Evolutionary conservation across 2,329 filamentous ascomycete genomes (phyloP).

Genomic region (Fusarium acutatum): DNA sequence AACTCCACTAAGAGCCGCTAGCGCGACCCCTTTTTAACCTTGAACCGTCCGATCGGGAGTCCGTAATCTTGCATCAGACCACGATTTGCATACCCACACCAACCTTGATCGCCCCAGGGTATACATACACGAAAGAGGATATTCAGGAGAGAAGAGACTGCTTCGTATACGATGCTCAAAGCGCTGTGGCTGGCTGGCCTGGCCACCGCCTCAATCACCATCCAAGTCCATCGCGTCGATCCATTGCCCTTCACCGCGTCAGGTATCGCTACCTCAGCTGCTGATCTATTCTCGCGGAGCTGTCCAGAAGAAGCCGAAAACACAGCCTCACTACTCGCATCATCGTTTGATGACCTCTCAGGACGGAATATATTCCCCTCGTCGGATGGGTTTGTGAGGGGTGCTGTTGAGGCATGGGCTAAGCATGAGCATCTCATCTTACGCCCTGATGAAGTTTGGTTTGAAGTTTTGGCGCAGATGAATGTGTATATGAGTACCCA

Average conservation of each 20-base stretch:
- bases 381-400: slow-evolving; percentile 54
- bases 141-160: neutral
- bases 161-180: neutral
- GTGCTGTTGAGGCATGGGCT: slow-evolving; percentile 58
- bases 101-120: neutral
- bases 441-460: slow-evolving; percentile 64
- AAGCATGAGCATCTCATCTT: slow-evolving; percentile 59
- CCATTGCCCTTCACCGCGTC: slow-evolving; percentile 37
- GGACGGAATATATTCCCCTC: slow-evolving; percentile 41
- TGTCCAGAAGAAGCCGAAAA: slow-evolving; percentile 46
- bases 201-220: slow-evolving; percentile 36
- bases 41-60: slow-evolving; percentile 18
- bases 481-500: slow-evolving; percentile 59
- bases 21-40: neutral
- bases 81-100: neutral
- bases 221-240: slow-evolving; percentile 40
- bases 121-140: neutral
- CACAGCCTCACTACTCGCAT: slow-evolving; percentile 40
- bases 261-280: slow-evolving; percentile 39
- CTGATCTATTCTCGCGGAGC: slow-evolving; percentile 44
- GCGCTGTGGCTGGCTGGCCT: slow-evolving; percentile 23
- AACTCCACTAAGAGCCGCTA: neutral
- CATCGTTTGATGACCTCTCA: slow-evolving; percentile 37
- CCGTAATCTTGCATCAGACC: slow-evolving; percentile 13
- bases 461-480: slow-evolving; percentile 61